Conservation (phyloP, 164 flowering plant genomes). For the Paratinospora sagittata region DNA sequence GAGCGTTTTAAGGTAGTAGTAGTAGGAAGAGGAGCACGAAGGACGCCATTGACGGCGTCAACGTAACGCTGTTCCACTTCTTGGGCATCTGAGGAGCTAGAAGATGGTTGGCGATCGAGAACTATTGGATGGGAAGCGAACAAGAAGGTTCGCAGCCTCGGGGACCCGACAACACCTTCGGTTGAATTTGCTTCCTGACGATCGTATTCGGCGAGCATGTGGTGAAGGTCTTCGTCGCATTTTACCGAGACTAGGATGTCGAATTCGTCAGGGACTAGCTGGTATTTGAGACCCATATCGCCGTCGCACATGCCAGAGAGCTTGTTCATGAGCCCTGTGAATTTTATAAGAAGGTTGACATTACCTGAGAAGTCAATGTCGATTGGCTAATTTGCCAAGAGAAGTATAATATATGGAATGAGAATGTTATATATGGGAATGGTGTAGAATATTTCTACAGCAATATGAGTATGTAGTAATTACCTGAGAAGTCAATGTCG, state of each 20-base stretch:
- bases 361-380: too few species aligned
- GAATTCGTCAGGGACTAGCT: constrained; percentile 66
- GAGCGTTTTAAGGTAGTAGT: constrained; percentile 3
- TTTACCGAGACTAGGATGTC: constrained; percentile 73
- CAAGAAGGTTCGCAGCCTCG: constrained; percentile 59
- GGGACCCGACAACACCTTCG: constrained; percentile 25
- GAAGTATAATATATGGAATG: too few species aligned
- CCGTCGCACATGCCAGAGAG: constrained; percentile 37
- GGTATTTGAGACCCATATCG: constrained; percentile 75
- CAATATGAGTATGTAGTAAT: too few species aligned
- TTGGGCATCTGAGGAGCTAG: constrained; percentile 18
- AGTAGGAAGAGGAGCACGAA: constrained; percentile 12
- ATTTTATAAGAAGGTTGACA: too few species aligned
- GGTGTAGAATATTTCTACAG: too few species aligned
- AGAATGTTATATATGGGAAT: too few species aligned
- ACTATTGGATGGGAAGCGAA: constrained; percentile 46
- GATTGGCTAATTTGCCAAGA: too few species aligned
- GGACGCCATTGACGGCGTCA: constrained; percentile 72
- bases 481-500: constrained; percentile 52
- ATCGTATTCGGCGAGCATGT: constrained; percentile 71
- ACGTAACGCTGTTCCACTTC: constrained; percentile 61
- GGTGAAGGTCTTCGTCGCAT: constrained; percentile 68
- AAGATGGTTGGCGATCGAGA: constrained; percentile 19
- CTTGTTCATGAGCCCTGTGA: constrained; percentile 75
- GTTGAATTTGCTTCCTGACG: constrained; percentile 26